A percentile compares a stretch with the other conserved stretches of the same genome.
Conservation (phyloP, 164 flowering plant species). For the Nelumbo lutea region DNA sequence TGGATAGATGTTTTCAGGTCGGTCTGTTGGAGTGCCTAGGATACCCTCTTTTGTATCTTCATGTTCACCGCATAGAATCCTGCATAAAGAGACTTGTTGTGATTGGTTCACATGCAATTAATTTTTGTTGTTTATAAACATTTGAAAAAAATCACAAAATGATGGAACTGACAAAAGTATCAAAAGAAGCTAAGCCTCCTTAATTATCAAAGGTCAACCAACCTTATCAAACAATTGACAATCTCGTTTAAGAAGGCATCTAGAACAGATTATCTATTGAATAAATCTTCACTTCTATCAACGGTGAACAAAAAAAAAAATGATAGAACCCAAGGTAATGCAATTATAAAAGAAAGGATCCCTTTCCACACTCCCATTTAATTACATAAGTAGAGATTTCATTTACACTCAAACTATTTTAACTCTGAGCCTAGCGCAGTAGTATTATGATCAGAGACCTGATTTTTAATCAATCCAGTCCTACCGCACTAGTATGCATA, state of each 20-base stretch:
- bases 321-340: too few species aligned
- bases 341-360: too few species aligned
- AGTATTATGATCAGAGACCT: too few species aligned
- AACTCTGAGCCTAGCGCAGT: too few species aligned
- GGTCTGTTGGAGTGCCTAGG: constrained; percentile 48
- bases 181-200: background rate
- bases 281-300: background rate
- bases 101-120: background rate
- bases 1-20: constrained; percentile 18
- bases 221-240: background rate
- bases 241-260: background rate
- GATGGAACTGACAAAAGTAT: background rate
- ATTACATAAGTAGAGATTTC: background rate
- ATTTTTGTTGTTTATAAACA: background rate
- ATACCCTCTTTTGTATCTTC: constrained; percentile 43
- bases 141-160: background rate
- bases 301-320: too few species aligned
- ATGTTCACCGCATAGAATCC: constrained; percentile 57
- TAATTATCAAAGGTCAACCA: background rate
- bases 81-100: constrained; percentile 12
- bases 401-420: background rate
- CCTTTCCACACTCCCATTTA: too few species aligned
- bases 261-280: background rate
- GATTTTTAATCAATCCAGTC: too few species aligned
- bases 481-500: too few species aligned